Conservation (phyloP, 2,329 filamentous ascomycete species). For the Aspergillus udagawae region DNA sequence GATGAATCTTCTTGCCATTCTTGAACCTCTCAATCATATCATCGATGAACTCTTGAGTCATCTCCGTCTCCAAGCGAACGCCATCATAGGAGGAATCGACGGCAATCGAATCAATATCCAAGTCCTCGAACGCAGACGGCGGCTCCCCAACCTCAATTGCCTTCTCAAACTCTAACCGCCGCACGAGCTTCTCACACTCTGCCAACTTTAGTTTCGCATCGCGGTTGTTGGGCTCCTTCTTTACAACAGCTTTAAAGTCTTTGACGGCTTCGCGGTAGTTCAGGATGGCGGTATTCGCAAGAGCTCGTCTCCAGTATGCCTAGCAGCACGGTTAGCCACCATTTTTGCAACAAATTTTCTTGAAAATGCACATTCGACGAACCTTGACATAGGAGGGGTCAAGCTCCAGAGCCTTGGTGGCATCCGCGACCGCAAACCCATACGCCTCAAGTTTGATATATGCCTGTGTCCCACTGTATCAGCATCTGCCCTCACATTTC, state of each 20-base stretch:
- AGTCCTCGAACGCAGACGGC: constrained; percentile 83
- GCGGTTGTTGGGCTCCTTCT: constrained; percentile 81
- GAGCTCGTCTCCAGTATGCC: constrained; percentile 91
- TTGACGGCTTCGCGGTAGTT: constrained; percentile 81
- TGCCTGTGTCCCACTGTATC: constrained; percentile 53
- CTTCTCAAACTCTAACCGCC: constrained; percentile 85
- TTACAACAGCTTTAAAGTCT: constrained; percentile 88
- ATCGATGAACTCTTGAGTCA: constrained; percentile 95
- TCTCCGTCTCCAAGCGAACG: constrained; percentile 66
- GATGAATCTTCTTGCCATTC: constrained; percentile 88
- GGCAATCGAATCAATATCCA: constrained; percentile 80
- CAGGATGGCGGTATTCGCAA: constrained; percentile 87
- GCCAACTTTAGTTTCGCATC: constrained; percentile 86
- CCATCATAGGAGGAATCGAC: constrained; percentile 87
- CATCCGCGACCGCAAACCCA: constrained; percentile 87
- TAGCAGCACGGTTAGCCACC: constrained; percentile 32
- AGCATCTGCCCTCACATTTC: not conserved
- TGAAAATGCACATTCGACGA: not conserved
- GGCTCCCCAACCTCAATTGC: constrained; percentile 92
- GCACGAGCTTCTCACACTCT: constrained; percentile 93
- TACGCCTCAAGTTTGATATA: constrained; percentile 95
- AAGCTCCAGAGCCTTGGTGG: constrained; percentile 84
- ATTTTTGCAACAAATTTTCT: not conserved
- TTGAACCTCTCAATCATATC: constrained; percentile 98
- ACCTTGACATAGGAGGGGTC: constrained; percentile 88